Evolutionary conservation across 2,329 filamentous ascomycete species (phyloP).

Genomic region (Sclerotinia trifoliorum): DNA sequence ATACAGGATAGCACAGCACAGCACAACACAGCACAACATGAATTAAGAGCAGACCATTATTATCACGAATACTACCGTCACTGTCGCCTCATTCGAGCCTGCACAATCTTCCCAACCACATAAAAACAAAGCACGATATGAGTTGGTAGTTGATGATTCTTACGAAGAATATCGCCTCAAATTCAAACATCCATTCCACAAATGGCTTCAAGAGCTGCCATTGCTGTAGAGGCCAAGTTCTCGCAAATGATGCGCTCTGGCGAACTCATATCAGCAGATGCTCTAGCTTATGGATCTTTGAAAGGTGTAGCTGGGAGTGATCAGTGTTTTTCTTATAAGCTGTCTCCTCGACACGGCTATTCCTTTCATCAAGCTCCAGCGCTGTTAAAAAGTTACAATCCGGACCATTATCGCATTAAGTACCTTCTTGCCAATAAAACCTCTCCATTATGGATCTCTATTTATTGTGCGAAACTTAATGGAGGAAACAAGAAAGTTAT

Average conservation of each 20-base stretch:
- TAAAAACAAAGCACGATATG: no score
- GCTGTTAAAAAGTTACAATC: neutral
- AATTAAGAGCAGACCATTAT: neutral
- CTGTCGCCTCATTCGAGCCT: neutral
- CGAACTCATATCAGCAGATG: neutral
- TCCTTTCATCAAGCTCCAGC: neutral
- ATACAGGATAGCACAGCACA: no score
- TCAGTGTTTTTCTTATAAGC: slow-evolving; percentile 6
- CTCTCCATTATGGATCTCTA: slow-evolving; percentile 48
- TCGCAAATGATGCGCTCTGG: neutral
- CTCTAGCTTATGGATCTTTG: slow-evolving; percentile 1
- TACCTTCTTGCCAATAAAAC: slow-evolving; percentile 17
- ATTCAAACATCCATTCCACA: neutral
- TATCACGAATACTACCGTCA: neutral
- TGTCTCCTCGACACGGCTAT: slow-evolving; percentile 8
- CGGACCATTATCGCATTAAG: slow-evolving; percentile 15
- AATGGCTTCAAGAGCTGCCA: slow-evolving; percentile 8
- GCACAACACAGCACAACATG: neutral
- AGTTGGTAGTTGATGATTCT: neutral
- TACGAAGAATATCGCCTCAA: neutral
- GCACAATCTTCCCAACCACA: neutral
- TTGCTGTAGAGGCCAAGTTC: slow-evolving; percentile 4
- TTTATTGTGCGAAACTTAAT: slow-evolving; percentile 40
- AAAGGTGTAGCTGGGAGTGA: slow-evolving; percentile 5
- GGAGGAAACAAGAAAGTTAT: slow-evolving; percentile 45